Percentiles rank a stretch among this genome's conserved stretches.
These are phyloP conservation scores for Coemansia guatemalensis DNA, from an alignment of 192 early-diverging fungal genomes.

Conservation along the genomic window DNA sequence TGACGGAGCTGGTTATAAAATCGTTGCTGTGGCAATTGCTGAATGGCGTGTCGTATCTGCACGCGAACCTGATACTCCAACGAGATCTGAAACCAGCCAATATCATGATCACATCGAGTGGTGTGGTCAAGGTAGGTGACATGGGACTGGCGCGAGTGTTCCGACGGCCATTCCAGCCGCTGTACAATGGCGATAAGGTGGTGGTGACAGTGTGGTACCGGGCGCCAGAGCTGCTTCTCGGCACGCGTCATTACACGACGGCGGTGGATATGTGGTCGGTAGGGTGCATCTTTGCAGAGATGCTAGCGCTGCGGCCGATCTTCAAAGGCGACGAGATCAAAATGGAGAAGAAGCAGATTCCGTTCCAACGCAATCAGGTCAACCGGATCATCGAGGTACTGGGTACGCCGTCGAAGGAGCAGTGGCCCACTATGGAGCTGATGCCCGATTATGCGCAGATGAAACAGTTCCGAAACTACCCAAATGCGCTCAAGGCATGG, in stretches of 20 bases:
- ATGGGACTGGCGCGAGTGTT: conserved; percentile 87
- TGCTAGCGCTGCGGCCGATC: conserved; percentile 77
- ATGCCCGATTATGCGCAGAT: conserved; percentile 69
- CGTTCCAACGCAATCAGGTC: conserved; percentile 85
- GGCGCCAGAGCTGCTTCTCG: conserved; percentile 87
- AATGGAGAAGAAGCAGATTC: conserved; percentile 80
- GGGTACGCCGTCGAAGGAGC: conserved; percentile 82
- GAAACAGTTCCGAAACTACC: conserved; percentile 61
- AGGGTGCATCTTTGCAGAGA: conserved; percentile 95
- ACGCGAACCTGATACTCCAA: conserved; percentile 83
- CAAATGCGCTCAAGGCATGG: conserved; percentile 43
- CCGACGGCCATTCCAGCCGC: conserved; percentile 66
- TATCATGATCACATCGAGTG: conserved; percentile 82
- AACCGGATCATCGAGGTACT: conserved; percentile 82
- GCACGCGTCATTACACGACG: conserved; percentile 84
- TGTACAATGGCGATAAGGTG: conserved; percentile 82
- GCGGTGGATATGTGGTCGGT: conserved; percentile 77
- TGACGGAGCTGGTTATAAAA: conserved; percentile 83
- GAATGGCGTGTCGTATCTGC: conserved; percentile 85
- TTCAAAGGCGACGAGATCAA: conserved; percentile 91
- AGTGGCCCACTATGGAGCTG: conserved; percentile 71
- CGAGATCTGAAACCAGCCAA: conserved; percentile 95
- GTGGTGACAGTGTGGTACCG: conserved; percentile 99
- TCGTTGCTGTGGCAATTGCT: conserved; percentile 88
- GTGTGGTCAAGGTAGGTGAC: conserved; percentile 93